Evolutionary conservation across 305 asterid genomes (phyloP), one percentile per base, ranked within the genome.

Genomic region (Plantago rigida): DNA sequence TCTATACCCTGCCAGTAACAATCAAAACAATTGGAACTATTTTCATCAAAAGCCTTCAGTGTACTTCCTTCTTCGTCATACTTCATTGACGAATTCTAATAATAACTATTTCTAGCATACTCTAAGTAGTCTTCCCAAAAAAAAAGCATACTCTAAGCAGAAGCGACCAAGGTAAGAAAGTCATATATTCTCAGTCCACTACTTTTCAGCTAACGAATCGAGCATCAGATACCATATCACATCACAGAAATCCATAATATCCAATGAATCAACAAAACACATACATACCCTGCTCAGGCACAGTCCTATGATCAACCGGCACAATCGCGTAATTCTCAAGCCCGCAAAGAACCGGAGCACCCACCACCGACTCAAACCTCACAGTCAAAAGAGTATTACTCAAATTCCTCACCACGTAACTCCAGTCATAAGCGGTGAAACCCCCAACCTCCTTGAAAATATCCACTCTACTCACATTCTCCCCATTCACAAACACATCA

Each of bases 271-370:
- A 56, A 49, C 71, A 13, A 49, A 3, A 10, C 29, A 68, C 39
- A 19, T 3, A 62, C 75, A 45, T 78, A 92, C 99, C 99, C 72
- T 92, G 96, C 56, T 79, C 87, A 56, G 94, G 89, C 51, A 76
- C 59, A 41, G 97, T 92, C 75, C 63, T 79, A 66, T 83, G 78
- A 82, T 86, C 99, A 68, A 79, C 74, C 0, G 94, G 99, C 45
- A 89, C 88, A 58, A 92, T 86, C 0, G 99, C 99, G 50, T 92
- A 92, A 74, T 89, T 92, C 79, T 92, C 99, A 5, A 92, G 83
- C 50, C 97, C 97, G 62, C 94, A 92, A 68, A 92, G 81, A 53
- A 83, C 41, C 2, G 96, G 99, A 6, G 77, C 67, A 0, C 99
- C 96, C 7, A 82, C 79, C 42, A 89, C 87, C 0, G 97, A 74